Percentiles rank a stretch among this genome's conserved stretches.
These are phyloP conservation scores for Cydonia oblonga DNA, from an alignment of 331 rosid species.

Conservation along the genomic window DNA sequence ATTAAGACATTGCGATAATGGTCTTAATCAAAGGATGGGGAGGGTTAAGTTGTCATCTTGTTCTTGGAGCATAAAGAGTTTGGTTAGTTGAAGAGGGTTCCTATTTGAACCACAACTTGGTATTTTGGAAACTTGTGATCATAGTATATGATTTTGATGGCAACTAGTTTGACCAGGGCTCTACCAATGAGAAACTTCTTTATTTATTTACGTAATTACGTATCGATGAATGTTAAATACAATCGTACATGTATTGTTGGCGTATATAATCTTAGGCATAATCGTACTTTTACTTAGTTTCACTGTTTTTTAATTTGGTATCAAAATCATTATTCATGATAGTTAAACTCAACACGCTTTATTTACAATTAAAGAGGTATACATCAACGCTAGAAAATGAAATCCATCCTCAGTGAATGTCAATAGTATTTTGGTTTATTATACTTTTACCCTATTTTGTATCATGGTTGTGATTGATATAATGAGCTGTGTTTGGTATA, in stretches of 20 bases:
- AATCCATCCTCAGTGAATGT: neutral
- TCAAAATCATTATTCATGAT: neutral
- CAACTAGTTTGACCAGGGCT: neutral
- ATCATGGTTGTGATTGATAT: neutral
- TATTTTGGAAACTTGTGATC: neutral
- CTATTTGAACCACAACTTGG: neutral
- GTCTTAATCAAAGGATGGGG: neutral
- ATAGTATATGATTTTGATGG: neutral
- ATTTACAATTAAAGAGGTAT: neutral
- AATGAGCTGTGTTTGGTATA: constrained; percentile 1
- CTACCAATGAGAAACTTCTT: neutral
- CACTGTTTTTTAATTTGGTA: too few species aligned
- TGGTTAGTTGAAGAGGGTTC: neutral
- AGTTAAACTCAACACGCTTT: neutral
- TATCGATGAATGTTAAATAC: neutral
- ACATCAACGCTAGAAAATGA: neutral
- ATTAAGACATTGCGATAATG: neutral
- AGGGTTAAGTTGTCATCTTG: neutral
- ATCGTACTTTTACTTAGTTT: too few species aligned
- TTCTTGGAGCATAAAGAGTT: neutral
- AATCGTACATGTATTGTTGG: neutral
- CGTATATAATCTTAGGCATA: neutral
- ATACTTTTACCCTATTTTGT: too few species aligned
- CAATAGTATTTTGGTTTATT: neutral
- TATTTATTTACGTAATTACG: neutral